Percentiles rank a stretch among this genome's conserved stretches.
phyloP scores from a whole-genome alignment of 495 filamentous ascomycete species.

The Sordaria brevicollis region DNA sequence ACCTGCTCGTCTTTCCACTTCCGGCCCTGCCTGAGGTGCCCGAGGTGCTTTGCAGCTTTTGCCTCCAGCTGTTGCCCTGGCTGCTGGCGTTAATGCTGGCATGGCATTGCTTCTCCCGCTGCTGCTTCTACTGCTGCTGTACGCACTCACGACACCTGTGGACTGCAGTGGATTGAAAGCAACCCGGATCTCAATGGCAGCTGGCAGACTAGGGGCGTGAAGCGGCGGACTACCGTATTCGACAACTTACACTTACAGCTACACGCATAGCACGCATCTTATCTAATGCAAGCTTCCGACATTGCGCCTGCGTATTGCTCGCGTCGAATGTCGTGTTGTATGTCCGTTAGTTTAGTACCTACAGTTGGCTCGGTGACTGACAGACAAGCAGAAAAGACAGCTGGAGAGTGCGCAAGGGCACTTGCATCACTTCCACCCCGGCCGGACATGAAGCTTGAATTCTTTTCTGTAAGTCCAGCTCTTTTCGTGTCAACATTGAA shows the following conservation, averaged over 20 bases:
- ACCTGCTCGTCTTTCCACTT: too few relatives aligned
- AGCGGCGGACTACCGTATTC: background rate
- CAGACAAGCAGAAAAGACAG: too few relatives aligned
- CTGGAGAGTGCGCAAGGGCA: background rate
- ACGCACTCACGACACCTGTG: background rate
- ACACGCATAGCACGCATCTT: background rate
- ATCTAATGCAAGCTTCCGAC: background rate
- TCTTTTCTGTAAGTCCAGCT: background rate
- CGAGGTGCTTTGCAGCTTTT: background rate
- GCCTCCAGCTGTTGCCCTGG: too few relatives aligned
- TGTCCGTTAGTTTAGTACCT: too few relatives aligned
- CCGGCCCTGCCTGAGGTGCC: too few relatives aligned
- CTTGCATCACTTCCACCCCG: background rate
- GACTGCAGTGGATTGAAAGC: background rate
- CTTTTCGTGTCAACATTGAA: background rate
- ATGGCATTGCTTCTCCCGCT: too few relatives aligned
- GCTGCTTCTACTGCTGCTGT: too few relatives aligned
- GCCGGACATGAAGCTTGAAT: background rate
- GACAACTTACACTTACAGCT: background rate
- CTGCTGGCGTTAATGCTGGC: too few relatives aligned
- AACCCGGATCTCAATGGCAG: too few relatives aligned
- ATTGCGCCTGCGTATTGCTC: background rate
- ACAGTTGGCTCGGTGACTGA: background rate
- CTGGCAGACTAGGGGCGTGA: background rate
- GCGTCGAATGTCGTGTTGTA: background rate